Evolutionary conservation across 164 flowering plant genomes (phyloP), one percentile per base, ranked within the genome.

Genomic region (Aristolochia contorta): DNA sequence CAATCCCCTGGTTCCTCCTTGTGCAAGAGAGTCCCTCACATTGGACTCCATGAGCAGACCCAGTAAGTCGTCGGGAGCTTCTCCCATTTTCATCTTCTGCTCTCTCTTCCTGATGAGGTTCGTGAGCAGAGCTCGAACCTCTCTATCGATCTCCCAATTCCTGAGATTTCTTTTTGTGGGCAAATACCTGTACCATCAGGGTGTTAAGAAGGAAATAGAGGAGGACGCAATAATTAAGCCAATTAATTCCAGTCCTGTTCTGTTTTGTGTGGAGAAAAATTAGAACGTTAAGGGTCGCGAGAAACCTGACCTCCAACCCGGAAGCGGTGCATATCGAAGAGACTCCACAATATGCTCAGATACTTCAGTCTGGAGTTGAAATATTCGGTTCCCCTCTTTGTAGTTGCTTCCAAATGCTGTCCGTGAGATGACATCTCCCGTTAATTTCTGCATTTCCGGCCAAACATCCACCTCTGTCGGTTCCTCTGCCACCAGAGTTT

Each of bases 361-460:
- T 22, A 57, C 56, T 50, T 65, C 67, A 19, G 16, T 37, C 49
- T 57, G 56, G 49, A 65, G 55, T 37, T 32, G 55, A 45, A 65
- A 65, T 47, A 65, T 57, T 12, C 27, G 18, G 32, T 21, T 65
- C 20, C 61, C 67, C 23, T 65, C 67, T 20, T 58, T 41, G 54
- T 33, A 65, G 55, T 41, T 65, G 46, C 67, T 57, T 30, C 67
- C 61, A 50, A 65, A 65, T 16, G 56, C 67, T 21, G 67, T 57
- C 47, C 67, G 60, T 22, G 67, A 65, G 37, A 65, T 65, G 19
- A 65, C 61, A 47, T 65, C 67, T 33, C 47, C 56, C 6, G 61
- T 57, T 27, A 65, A 49, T 15, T 49, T 49, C 6, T 65, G 56
- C 25, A 65, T 30, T 18, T 65, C 67, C 13, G 54, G 47, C 33